Base-by-base conservation (phyloP, 2,329 filamentous ascomycete genomes). In the Phaeophleospora eucalypticola region DNA sequence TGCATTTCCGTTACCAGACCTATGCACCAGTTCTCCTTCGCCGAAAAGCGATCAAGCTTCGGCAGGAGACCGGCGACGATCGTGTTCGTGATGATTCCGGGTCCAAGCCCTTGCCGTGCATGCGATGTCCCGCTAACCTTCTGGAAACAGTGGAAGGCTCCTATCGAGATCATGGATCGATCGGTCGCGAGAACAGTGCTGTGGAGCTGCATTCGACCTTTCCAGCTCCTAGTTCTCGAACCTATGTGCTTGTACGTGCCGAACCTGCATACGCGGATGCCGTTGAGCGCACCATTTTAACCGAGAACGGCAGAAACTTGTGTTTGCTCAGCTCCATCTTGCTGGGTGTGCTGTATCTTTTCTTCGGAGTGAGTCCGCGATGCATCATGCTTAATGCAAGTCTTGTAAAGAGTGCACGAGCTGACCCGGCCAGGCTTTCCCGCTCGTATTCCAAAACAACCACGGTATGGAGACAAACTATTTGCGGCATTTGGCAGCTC, bases 341-440 rank as follows among this genome's bases (percentile, higher is more conserved):
- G n/a, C 75, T 95, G 6, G 90, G 89, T 4, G 85, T 95, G 36
- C 71, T 95, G 2, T 95, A 95, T 64, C 80, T 95, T 33, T 95
- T 94, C 72, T 94, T 95, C 65, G 89, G 89, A 16, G 59, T 58
- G 46, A 41, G 49, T 52, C 15, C 12, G 16, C 27, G 16, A 27
- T 32, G 16, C 40, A 18, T 24, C 34, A 17, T 19, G 16, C 15
- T 37, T 17, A 17, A 19, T 19, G 16, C 36, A 17, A 4, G 4
- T 37, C 12, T 19, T 14, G 36, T 12, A 10, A 19, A 19, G 36
- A 37, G n/a, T 17, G 16, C 16, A 17, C 24, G 20, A 41, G 45
- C 49, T 56, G 41, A 54, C 40, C 34, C 15, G 38, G 39, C 14
- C 45, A 63, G 60, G 89, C 89, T 0, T 95, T 95, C 60, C 80